Evolutionary conservation across 2,329 filamentous ascomycete genomes (phyloP), one percentile per base, ranked within the genome.

Genomic region (Apiospora marii): DNA sequence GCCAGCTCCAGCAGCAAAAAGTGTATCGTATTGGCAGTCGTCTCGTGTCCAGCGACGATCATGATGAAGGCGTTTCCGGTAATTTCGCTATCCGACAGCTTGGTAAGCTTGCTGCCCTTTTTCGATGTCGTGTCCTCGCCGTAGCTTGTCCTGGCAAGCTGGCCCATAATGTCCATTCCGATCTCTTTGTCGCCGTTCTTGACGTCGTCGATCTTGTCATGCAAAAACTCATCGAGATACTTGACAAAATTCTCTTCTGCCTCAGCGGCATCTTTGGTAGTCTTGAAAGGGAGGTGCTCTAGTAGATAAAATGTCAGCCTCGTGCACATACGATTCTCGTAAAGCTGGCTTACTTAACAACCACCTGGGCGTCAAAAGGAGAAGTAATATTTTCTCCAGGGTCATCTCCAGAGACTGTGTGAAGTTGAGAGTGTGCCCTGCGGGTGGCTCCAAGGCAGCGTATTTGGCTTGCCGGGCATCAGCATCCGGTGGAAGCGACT

Each of bases 41-140:
- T 95, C 81, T 96, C 94, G 81, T 96, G 93, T 16, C 94, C 94
- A 0, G 94, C 93, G 1, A 95, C 85, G 73, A 89, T 86, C 82
- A 91, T 90, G 76, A 92, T 85, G 74, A 92, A 92, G 27, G 92
- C 90, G 78, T 95, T 95, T 69, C 92, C 92, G 41, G 93, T 83
- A 73, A 95, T 92, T 71, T 95, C 92, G 5, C 87, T 86, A 74
- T 91, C 88, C 6, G 83, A 85, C n/a, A 92, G 81, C 24, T 81
- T 80, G 16, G 81, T 83, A 7, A 79, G 74, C 73, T 80, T 81
- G 6, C 73, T 27, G 4, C 75, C 76, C 69, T 77, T 75, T 46
- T 76, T 74, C 13, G 69, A 69, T 27, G 72, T 72, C 16, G 71
- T 37, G 7, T 68, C 67, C 5, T 73, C 75, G 46, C 81, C 80